Evolutionary conservation across 2,329 filamentous ascomycete genomes (phyloP).

Genomic region (Aschersonia sp.): DNA sequence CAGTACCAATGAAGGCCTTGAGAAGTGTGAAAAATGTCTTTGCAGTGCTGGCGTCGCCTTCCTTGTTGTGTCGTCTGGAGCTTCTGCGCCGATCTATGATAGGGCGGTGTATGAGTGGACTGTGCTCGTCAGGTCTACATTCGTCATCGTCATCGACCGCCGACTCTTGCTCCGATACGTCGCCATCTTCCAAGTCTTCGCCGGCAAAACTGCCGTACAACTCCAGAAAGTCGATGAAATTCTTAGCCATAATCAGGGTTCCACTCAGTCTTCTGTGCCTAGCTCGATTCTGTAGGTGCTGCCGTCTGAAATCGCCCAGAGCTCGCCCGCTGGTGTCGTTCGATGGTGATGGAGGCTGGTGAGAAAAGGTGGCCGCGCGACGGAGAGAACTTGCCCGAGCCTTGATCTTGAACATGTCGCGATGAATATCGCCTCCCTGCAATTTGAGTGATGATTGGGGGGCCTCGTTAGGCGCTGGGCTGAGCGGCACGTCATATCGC

Average conservation of each 20-base stretch:
- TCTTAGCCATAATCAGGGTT: constrained; percentile 42
- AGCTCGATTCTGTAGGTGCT: constrained; percentile 21
- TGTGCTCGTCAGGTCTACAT: constrained; percentile 30
- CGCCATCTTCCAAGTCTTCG: constrained; percentile 44
- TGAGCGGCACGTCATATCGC: too few relatives aligned
- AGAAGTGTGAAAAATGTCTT: constrained; percentile 68
- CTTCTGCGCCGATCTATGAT: constrained; percentile 36
- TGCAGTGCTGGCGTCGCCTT: constrained; percentile 50
- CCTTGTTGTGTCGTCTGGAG: constrained; percentile 24
- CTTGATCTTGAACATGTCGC: constrained; percentile 62
- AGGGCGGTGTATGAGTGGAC: constrained; percentile 32
- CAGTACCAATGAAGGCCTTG: constrained; percentile 67
- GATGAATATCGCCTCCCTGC: constrained; percentile 65
- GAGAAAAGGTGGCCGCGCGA: constrained; percentile 54
- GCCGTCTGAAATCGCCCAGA: constrained; percentile 33
- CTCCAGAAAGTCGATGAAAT: constrained; percentile 63
- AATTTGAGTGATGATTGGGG: constrained; percentile 50
- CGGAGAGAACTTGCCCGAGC: constrained; percentile 35
- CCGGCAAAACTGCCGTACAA: constrained; percentile 66
- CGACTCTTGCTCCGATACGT: constrained; percentile 39
- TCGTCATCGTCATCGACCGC: constrained; percentile 30
- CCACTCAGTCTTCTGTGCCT: constrained; percentile 20
- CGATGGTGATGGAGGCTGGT: constrained; percentile 23
- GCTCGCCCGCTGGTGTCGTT: constrained; percentile 17
- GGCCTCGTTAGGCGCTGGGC: too few relatives aligned